Evolutionary conservation across 192 early-diverging fungal species (phyloP), one percentile per base, ranked within the genome.

Genomic region (Gaertneriomyces semiglobifer): DNA sequence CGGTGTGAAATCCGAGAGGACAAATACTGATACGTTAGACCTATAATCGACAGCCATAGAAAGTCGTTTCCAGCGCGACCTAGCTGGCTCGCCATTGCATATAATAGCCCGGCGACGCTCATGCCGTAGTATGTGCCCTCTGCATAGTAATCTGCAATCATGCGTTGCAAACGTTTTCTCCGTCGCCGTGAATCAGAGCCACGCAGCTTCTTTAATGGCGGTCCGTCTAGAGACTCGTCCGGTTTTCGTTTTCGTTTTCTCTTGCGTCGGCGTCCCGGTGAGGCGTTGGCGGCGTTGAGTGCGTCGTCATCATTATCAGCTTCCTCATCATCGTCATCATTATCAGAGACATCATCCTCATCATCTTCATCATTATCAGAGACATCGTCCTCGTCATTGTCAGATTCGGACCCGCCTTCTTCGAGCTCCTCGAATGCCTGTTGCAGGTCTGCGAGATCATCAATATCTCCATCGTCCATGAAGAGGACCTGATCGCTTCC

Each of bases 381-480:
- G 20, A 73, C 71, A 58, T 80, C 74, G 16, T 65, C 63, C 0
- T 60, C 48, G 5, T 69, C 62, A 16, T 69, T 66, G 56, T 73
- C 64, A 18, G 69, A 68, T 25, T 65, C 69, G 40, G 55, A 62
- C 48, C 6, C 5, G 40, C 39, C 6, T 20, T 90, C 90, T 74
- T 88, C 80, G 38, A 89, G 74, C 5, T 74, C 77, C 48, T 88
- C 77, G 65, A 88, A 89, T 4, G 92, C 93, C 40, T 85, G 69
- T 25, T 83, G 79, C 33, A 93, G 69, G 39, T 85, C 80, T 0
- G 55, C 63, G 72, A 90, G 79, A 40, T 76, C 79, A 39, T 92
- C 91, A 7, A 89, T 79, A 44, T 90, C 88, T n/a, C 86, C 88
- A 61, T 95, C 92, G 65, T 94, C 94, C 71, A 96, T 78, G 18